phyloP scores from a whole-genome alignment of 2,329 filamentous ascomycete genomes.

The Pseudocercospora cruenta region DNA sequence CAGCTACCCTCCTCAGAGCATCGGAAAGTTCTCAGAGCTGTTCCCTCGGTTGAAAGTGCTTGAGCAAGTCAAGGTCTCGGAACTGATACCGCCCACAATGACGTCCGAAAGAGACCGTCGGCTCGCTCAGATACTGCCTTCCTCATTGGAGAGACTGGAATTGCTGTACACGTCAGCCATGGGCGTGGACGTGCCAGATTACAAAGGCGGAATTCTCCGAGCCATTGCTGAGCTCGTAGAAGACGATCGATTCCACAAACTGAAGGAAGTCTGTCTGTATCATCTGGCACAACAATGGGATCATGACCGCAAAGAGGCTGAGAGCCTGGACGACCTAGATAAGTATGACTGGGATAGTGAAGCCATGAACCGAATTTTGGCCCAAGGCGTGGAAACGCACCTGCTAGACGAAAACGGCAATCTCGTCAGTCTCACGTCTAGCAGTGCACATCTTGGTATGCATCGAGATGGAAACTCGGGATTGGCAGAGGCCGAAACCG shows the following conservation, averaged over 20 bases:
- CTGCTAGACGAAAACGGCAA: not conserved
- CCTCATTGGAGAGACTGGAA: not conserved
- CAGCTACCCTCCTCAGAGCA: not conserved
- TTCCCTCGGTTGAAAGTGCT: slow-evolving; percentile 10
- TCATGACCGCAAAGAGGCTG: not conserved
- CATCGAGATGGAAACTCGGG: slow-evolving; percentile 7
- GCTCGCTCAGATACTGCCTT: not conserved
- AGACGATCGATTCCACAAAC: not conserved
- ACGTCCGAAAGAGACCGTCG: not conserved
- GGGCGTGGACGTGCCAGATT: not conserved
- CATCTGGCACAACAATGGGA: not conserved
- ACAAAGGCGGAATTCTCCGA: not conserved
- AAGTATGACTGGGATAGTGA: not conserved
- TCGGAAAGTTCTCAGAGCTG: not conserved
- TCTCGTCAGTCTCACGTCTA: not conserved
- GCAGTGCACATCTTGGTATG: not conserved
- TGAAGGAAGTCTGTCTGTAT: slow-evolving; percentile 10
- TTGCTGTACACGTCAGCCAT: not conserved
- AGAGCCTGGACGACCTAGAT: not conserved
- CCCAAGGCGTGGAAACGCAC: slow-evolving; percentile 7
- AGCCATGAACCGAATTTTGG: not conserved
- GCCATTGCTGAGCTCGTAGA: not conserved
- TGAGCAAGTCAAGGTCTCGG: not conserved
- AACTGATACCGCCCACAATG: not conserved
- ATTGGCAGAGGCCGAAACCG: slow-evolving; percentile 1